Evolutionary conservation across 2,329 filamentous ascomycete species (phyloP), one percentile per base, ranked within the genome.

Genomic region (Phialophora tarda): DNA sequence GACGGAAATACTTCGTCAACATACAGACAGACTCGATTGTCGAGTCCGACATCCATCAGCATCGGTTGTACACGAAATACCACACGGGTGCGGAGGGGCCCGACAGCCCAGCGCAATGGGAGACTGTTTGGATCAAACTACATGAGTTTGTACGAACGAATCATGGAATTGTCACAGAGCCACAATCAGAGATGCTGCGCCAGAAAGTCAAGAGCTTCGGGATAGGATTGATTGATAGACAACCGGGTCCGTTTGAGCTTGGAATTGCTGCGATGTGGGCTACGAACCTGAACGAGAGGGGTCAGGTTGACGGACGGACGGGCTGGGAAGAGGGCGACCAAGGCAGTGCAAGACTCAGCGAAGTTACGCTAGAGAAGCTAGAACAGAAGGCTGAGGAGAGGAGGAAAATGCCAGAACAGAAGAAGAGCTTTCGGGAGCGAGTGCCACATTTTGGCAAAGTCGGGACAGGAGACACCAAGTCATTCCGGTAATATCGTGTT

Each of bases 141-240:
- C 90, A 89, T 73, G 92, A 96, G 71, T 98, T 99, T 79, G 94
- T 99, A 66, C 85, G 95, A 69, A 99, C 95, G 14, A 98, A 97
- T 76, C 88, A 96, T 75, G 95, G 95, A 6, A 88, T 91, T 73
- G 92, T 96, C 1, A 89, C 97, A 4, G 93, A 98, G 81, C 95
- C 95, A 34, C 94, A 98, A 82, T 89, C 89, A 12, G 93, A 96
- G 77, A 89, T 99, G 79, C 80, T 97, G 76, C 87, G 90, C 69
- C 91, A 96, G 74, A 93, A 92, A 78, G 89, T 99, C 32, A 86
- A 88, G 75, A 96, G 89, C 30, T 83, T 99, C 23, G 95, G 95
- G 1, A 88, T 98, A 64, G 92, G 93, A 4, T 78, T 97, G 74
- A 97, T 93, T 62, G 95, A 99, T 78, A 86, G 95, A 17, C 85